Conservation (phyloP, 345 rosid species). For the Physaria fendleri region DNA sequence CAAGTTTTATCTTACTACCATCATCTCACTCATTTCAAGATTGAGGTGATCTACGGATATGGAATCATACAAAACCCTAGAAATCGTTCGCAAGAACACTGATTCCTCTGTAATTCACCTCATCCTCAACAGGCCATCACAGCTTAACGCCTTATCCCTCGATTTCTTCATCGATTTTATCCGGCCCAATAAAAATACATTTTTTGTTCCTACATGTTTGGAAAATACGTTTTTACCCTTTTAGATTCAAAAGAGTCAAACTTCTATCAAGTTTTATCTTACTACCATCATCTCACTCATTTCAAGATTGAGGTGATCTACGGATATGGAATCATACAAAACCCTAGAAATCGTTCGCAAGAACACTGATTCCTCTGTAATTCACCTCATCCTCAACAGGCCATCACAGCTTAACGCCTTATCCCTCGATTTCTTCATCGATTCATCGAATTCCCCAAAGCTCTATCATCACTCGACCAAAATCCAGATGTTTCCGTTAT, state of each 20-base stretch:
- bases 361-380: conserved; percentile 38
- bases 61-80: conserved; percentile 46
- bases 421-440: conserved; percentile 55
- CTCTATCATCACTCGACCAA: conserved; percentile 53
- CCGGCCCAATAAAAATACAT: no score
- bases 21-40: neutral
- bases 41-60: neutral
- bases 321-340: conserved; percentile 41
- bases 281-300: neutral
- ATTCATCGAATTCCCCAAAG: conserved; percentile 64
- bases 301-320: neutral
- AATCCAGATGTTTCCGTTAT: conserved; percentile 47
- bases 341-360: conserved; percentile 40
- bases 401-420: conserved; percentile 59
- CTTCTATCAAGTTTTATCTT: no score
- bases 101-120: conserved; percentile 48
- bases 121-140: conserved; percentile 52
- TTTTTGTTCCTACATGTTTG: no score
- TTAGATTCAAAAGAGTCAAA: neutral
- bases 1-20: neutral
- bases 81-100: conserved; percentile 33
- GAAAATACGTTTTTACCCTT: no score
- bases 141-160: conserved; percentile 52
- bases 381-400: conserved; percentile 52
- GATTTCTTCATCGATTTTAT: conserved; percentile 67